phyloP scores from a whole-genome alignment of 202 grass and related monocot genomes.

The Bolboschoenoplectus hybrid region DNA sequence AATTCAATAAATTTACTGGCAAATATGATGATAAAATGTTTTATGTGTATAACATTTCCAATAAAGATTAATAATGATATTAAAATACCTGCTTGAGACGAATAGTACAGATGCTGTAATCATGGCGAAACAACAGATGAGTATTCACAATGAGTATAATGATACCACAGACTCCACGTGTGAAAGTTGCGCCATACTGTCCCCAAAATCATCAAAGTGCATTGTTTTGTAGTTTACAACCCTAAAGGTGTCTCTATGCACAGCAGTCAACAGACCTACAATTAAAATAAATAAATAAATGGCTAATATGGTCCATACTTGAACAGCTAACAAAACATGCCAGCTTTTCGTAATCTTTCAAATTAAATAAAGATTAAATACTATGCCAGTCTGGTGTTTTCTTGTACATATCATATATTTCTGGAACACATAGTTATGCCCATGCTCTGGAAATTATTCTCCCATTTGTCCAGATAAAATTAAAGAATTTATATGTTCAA shows the following conservation, averaged over 20 bases:
- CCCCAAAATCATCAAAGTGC: slow-evolving; percentile 81
- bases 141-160: slow-evolving; percentile 80
- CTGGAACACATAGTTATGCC: neutral
- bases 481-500: neutral
- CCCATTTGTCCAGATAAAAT: neutral
- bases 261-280: slow-evolving; percentile 76
- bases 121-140: slow-evolving; percentile 83
- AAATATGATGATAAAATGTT: neutral
- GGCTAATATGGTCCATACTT: neutral
- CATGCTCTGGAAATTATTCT: neutral
- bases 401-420: slow-evolving; percentile 1
- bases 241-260: slow-evolving; percentile 58
- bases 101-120: slow-evolving; percentile 77
- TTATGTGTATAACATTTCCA: slow-evolving; percentile 19
- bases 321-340: neutral
- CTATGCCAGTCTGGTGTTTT: neutral
- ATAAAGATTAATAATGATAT: slow-evolving; percentile 5
- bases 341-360: neutral
- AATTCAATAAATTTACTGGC: slow-evolving; percentile 30
- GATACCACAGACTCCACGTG: slow-evolving; percentile 65
- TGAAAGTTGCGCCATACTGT: slow-evolving; percentile 76
- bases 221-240: slow-evolving; percentile 69
- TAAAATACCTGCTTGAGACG: slow-evolving; percentile 68
- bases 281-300: slow-evolving; percentile 17
- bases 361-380: neutral